Evolutionary conservation across 345 rosid genomes (phyloP).

Genomic region (Heritiera littoralis): DNA sequence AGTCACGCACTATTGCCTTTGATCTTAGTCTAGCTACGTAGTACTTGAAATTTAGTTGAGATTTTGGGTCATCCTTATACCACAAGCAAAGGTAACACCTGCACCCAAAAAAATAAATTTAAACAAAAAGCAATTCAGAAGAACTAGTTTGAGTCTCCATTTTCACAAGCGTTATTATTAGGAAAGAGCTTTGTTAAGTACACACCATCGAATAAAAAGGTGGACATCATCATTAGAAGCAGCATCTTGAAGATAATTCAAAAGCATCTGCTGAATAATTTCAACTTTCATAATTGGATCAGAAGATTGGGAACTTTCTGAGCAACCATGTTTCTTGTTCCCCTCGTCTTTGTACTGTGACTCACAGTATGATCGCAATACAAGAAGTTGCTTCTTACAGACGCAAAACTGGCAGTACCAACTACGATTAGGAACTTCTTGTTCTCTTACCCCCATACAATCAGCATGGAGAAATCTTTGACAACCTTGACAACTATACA

Average conservation of each 20-base stretch:
- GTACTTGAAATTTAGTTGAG: conserved; percentile 65
- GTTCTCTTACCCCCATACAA: conserved; percentile 87
- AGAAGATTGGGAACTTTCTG: conserved; percentile 40
- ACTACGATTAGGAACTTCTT: conserved; percentile 60
- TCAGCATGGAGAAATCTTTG: conserved; percentile 79
- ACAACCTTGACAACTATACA: conserved; percentile 79
- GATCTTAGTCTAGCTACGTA: conserved; percentile 81
- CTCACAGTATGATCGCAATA: conserved; percentile 74
- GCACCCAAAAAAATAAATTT: conserved; percentile 25
- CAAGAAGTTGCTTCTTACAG: conserved; percentile 83
- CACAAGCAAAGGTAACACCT: conserved; percentile 95
- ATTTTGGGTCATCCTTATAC: conserved; percentile 88
- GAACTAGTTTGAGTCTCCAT: not conserved
- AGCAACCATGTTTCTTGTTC: conserved; percentile 24
- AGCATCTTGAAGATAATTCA: conserved; percentile 89
- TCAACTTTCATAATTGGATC: conserved; percentile 61
- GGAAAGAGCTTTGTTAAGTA: conserved; percentile 25
- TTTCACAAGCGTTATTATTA: conserved; percentile 2
- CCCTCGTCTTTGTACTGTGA: conserved; percentile 52
- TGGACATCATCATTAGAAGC: conserved; percentile 75
- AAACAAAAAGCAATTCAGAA: conserved; percentile 13
- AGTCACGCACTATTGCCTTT: conserved; percentile 74
- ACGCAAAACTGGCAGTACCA: conserved; percentile 86
- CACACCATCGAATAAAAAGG: conserved; percentile 88
- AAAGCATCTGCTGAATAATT: conserved; percentile 81